Evolutionary conservation across 208 protist species (phyloP).

Genomic region (Angomonas deanei): DNA sequence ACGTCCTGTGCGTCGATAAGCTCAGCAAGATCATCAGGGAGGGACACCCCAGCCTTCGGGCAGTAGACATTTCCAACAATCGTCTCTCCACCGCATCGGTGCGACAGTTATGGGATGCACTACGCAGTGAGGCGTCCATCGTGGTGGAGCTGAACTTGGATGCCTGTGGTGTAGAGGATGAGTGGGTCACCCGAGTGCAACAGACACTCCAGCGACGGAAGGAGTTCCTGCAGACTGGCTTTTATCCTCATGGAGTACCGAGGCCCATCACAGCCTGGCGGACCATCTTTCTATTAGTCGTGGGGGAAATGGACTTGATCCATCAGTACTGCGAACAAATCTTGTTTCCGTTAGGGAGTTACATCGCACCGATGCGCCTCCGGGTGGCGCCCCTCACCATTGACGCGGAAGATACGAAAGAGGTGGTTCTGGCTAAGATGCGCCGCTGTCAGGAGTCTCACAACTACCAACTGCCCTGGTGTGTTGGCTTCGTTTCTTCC

Average conservation of each 20-base stretch:
- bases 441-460: conserved; percentile 42
- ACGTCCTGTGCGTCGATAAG: conserved; percentile 50
- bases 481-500: conserved; percentile 43
- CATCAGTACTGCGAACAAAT: conserved; percentile 48
- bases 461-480: conserved; percentile 65
- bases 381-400: conserved; percentile 65
- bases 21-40: conserved; percentile 44
- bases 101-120: conserved; percentile 66
- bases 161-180: conserved; percentile 45
- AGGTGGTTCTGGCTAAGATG: conserved; percentile 56
- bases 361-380: conserved; percentile 45
- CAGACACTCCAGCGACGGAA: conserved; percentile 43
- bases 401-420: conserved; percentile 29
- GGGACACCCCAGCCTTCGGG: conserved; percentile 38
- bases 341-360: conserved; percentile 51
- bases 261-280: conserved; percentile 43
- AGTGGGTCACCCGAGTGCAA: conserved; percentile 67
- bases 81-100: conserved; percentile 50
- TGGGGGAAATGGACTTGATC: conserved; percentile 32
- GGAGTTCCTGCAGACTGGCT: conserved; percentile 38
- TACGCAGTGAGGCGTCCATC: conserved; percentile 25
- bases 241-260: conserved; percentile 34
- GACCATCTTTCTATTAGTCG: conserved; percentile 57
- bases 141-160: conserved; percentile 28
- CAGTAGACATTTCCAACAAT: conserved; percentile 66